A percentile compares a stretch with the other conserved stretches of the same genome.
Evolutionary conservation across 148 eudicot genomes (phyloP).

Genomic region (Oxyria digyna): DNA sequence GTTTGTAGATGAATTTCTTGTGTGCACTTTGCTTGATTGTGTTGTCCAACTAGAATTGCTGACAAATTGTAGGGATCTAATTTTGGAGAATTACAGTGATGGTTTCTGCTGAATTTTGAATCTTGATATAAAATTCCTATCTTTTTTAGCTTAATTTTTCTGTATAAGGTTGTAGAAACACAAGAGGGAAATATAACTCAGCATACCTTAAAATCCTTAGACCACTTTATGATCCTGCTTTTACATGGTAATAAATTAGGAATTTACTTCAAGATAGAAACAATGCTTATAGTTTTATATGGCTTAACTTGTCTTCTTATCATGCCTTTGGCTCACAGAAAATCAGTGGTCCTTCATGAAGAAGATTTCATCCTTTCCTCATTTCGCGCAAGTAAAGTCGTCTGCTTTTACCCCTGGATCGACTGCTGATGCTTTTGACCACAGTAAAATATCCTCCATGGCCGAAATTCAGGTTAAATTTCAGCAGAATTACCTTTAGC

Average conservation of each 20-base stretch:
- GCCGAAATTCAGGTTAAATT: not conserved
- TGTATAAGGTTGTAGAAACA: not conserved
- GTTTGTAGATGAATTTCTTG: not conserved
- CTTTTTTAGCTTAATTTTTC: not conserved
- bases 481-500: no score
- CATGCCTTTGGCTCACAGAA: not conserved
- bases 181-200: no score
- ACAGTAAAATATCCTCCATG: not conserved
- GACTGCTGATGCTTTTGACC: not conserved
- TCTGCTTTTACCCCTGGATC: not conserved
- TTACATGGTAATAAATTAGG: not conserved
- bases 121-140: not conserved
- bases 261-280: no score
- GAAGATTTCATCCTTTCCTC: constrained; percentile 5
- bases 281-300: no score
- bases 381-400: not conserved
- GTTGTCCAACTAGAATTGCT: no score
- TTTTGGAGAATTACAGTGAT: not conserved
- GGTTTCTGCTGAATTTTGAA: no score
- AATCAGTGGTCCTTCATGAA: constrained; percentile 1
- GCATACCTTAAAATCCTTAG: no score
- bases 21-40: no score
- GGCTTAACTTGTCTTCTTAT: no score
- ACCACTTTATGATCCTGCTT: not conserved
- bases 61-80: not conserved